Evolutionary conservation across 768 basidiomycete species (phyloP), one percentile per base, ranked within the genome.

Genomic region (Aureoboletus auriporus): DNA sequence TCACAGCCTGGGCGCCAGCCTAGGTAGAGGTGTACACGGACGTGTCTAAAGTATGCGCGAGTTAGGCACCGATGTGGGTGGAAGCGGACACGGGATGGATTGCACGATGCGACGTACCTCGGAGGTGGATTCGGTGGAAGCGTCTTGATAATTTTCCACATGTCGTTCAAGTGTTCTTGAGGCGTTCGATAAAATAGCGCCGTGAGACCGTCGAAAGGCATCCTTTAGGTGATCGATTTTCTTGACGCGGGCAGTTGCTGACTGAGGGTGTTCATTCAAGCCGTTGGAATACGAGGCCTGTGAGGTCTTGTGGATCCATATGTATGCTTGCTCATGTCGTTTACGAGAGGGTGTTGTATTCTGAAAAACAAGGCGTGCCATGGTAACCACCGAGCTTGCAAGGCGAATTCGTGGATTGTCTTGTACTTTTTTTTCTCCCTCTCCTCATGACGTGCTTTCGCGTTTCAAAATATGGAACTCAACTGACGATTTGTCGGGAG

Each of bases 1-100:
- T 66, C 64, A 23, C 52, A 55, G 14, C 64, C 66, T 0, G 52
- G 60, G 7, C 43, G 27, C 66, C 66, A 66, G 5, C 55, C 64
- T 17, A 60, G 40, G 34, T 63, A 66, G n/a, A 66, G 43, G 17
- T 67, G 65, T 6, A 66, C 67, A 30, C 65, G 65, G 42, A 67
- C 56, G 37, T 68, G 65, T 48, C 61, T 62, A 37, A 13, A 23
- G 17, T 12, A 9, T 9, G 36, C 3, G 34, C 3, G 13, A n/a
- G 34, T 13, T 36, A 7, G 35, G 35, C 3, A n/a, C n/a, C 13
- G 14, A 13, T 11, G 17, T 10, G 8, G n/a, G 17, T 8, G 42
- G 38, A 35, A 13, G 30, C 30, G 30, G 30, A 31, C 8, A 31
- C 10, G 31, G 10, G 26, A 4, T 23, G 4, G 20, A 23, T 8